Evolutionary conservation across 305 asterid species (phyloP), one percentile per base, ranked within the genome.

Genomic region (Ajuga reptans): DNA sequence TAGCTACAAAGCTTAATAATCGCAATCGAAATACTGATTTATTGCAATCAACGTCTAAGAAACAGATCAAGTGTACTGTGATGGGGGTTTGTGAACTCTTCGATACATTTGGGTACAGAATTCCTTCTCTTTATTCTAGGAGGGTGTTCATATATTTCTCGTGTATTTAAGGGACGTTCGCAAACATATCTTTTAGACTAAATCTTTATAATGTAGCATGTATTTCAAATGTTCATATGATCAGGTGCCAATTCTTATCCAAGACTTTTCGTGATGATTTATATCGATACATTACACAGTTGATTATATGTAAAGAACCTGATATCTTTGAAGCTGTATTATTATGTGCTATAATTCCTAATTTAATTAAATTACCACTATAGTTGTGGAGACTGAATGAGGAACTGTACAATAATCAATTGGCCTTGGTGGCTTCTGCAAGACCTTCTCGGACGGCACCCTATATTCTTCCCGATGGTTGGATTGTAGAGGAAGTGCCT

Each of bases 401-500:
- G 16, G 81, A 75, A 51, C 7, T 58, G 58, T 56, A 68, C 71
- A 60, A 36, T 74, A 73, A 31, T 43, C 62, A 82, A 49, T 64
- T 76, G 75, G 84, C 80, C 7, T 75, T 75, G n/a, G 80, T 76
- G 54, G 39, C 77, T 43, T 66, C 79, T 7, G 43, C 63, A 6
- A 52, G 47, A 15, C 54, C 75, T 57, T 72, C 80, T 50, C 68
- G 58, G 10, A 18, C 43, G 37, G 72, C 87, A 18, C 81, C 75
- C 10, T 24, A 39, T 60, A 53, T 72, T 51, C 85, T 89, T 69
- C 96, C 96, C 1, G 91, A 89, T 72, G 98, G 95, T 57, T 87
- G 96, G 98, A 63, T 87, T 52, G 83, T 91, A 63, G 91, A 86
- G 82, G 83, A 84, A 75, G 87, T 85, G 54, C 92, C 87, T 24